Evolutionary conservation across 2,329 filamentous ascomycete species (phyloP), one percentile per base, ranked within the genome.

Genomic region (Arthrobotrys sinensis): DNA sequence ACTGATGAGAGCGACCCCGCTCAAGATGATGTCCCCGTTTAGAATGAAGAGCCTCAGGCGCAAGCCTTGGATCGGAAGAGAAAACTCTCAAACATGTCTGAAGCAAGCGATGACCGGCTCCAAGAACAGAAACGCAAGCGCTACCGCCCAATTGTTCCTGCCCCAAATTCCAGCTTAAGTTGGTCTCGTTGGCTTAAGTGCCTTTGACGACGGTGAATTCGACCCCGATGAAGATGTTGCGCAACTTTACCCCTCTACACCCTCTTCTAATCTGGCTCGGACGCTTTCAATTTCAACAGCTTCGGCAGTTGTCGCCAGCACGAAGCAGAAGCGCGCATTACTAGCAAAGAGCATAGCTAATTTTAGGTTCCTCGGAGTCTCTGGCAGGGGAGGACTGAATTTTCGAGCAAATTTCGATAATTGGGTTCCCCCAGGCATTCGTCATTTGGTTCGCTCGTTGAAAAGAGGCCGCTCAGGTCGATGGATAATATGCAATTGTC

Each of bases 1-100:
- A 19, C 50, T 0, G 50, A 55, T 11, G 14, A 55, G 48, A 16
- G 24, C 28, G 14, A 55, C 14, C 28, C 50, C 50, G 50, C 48
- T 52, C 48, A 52, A 4, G 24, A 32, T 52, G 24, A 52, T 52
- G 32, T 52, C 24, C 12, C 24, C 19, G n/a, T 8, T 4, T 1
- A 32, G 24, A 16, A 21, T 21, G 19, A 21, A 11, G 5, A 10
- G 7, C 24, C 24, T 52, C 24, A n/a, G n/a, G n/a, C n/a, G n/a
- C n/a, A 52, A 52, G 21, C 21, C 5, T 52, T 10, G 11, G 8
- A 8, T 32, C 48, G 7, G 32, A 60, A 60, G 14, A 36, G 53
- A 40, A 60, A 60, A 19, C 14, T 38, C 16, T 36, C 28, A 38
- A 21, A 60, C 32, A 38, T 60, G 53, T 60, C 53, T n/a, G 32